Base-by-base conservation (phyloP, 1,139 yeast species). In the Kodamaea fungicola region DNA sequence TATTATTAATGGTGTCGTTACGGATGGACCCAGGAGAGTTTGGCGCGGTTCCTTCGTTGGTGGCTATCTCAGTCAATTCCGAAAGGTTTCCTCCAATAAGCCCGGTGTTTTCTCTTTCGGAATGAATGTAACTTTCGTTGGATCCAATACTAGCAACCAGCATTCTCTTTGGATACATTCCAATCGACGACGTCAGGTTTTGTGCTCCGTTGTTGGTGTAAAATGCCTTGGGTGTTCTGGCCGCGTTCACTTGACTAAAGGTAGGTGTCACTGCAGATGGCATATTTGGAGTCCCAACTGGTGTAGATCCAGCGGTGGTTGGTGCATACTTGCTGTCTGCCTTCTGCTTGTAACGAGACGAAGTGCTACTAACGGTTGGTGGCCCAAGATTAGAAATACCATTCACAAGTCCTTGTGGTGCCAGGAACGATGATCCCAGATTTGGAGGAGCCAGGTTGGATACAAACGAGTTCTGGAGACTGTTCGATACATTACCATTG, bases 141-240 rank as follows among this genome's bases (percentile, higher is more conserved):
- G 67, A 56, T 9, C 50, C 23, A 3, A 57, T 44, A 42, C 63
- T 59, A 0, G 56, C 54, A 22, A 60, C 50, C 1, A 65, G 59
- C 3, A 50, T 49, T 33, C 61, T 45, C 37, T 60, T 58, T 32
- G 34, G 34, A 13, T 7, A 23, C 9, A 30, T 19, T 13, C 12
- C 22, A 16, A 32, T 22, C 9, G 34, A 32, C 4, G 30, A 13
- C 19, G 16, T 32, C 34, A 32, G 34, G 10, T 21, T 21, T 8
- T 32, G 34, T 7, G 30, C 34, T 8, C 12, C 22, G 26, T 8
- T 9, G 30, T 32, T 32, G 6, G 30, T 30, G 12, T 32, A 32
- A 7, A 25, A 23, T 8, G 26, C 25, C 26, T 23, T 23, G 4
- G 34, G 34, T 9, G 34, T 19, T 21, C 30, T 8, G 13, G 26